Evolutionary conservation across 176 grass and related monocot species (phyloP), one percentile per base, ranked within the genome.

Genomic region (Carex pumila): DNA sequence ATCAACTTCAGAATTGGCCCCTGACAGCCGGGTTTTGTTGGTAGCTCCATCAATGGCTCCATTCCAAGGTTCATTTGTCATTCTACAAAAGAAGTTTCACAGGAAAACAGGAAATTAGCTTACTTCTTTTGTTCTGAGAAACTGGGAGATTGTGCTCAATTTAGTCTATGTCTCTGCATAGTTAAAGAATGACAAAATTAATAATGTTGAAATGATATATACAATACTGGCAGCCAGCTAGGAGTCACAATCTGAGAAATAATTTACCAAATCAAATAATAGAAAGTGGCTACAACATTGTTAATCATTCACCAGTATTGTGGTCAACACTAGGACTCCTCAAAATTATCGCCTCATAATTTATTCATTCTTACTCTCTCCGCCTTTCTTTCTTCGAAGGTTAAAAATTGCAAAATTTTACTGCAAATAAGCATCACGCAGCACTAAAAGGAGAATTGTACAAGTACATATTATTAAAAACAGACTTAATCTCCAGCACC

Each of bases 1-100:
- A 39, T 93, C 86, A 7, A 99, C 88, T 83, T 92, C 66, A 0
- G 90, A 93, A 65, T 34, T 65, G 59, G 80, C 63, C 18, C 60
- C 80, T 43, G 80, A 67, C 0, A 29, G 62, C 7, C 61, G 18
- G 80, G 22, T 52, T 5, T 41, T 60, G 55, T 7, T 36, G 29
- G 30, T 37, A n/a, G 78, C 49, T 45, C 39, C 80, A 65, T 83
- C 60, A 34, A 56, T 7, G 13, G 22, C 22, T 6, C 50, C 22
- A 56, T 77, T 77, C 73, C 73, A 57, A 10, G 25, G 12, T 77
- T 77, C 25, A 2, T 34, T 56, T 18, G 73, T 56, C 73, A 77
- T 77, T 77, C 73, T 77, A 56, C 50, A 56, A 77, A 76, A 29
- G 11, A 77, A 7, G 25, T 77, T 47, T 4, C 9, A 77, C 56